Percentiles rank a stretch among this genome's conserved stretches.
Evolutionary conservation across 306 rosid genomes (phyloP).

Genomic region (Vigna angularis): DNA sequence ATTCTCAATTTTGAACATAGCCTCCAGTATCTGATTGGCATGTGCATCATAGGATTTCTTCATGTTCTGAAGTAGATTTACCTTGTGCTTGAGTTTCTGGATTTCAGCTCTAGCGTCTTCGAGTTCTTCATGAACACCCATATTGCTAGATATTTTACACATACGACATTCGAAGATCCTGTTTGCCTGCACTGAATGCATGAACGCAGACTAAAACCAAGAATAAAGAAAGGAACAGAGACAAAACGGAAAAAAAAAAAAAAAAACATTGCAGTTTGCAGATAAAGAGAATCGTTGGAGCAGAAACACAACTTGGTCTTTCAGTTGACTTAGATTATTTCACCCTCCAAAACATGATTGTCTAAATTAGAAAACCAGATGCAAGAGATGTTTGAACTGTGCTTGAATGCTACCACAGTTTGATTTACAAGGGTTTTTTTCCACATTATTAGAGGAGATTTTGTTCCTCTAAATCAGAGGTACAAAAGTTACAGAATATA

Average conservation of each 20-base stretch:
- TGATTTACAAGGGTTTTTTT: too few relatives aligned
- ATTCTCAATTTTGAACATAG: slow-evolving; percentile 60
- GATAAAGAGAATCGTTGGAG: slow-evolving; percentile 4
- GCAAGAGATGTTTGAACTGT: too few relatives aligned
- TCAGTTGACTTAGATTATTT: background rate
- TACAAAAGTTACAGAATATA: too few relatives aligned
- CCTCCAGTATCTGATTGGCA: slow-evolving; percentile 51
- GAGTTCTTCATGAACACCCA: slow-evolving; percentile 67
- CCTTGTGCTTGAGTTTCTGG: slow-evolving; percentile 63
- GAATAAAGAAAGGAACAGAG: background rate
- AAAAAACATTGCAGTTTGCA: slow-evolving; percentile 14
- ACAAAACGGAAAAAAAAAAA: background rate
- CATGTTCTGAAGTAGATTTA: slow-evolving; percentile 56
- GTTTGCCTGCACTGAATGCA: slow-evolving; percentile 3
- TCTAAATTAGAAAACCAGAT: too few relatives aligned
- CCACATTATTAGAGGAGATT: too few relatives aligned
- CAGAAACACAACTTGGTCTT: slow-evolving; percentile 10
- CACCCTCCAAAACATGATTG: background rate
- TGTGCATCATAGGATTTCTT: slow-evolving; percentile 62
- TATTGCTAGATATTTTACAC: slow-evolving; percentile 39
- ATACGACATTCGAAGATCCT: slow-evolving; percentile 36
- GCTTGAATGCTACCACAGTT: too few relatives aligned
- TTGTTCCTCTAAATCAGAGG: too few relatives aligned
- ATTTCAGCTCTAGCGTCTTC: slow-evolving; percentile 70
- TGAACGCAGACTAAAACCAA: background rate